Base-by-base conservation (phyloP, 2,329 filamentous ascomycete genomes). In the Fusarium albidum region DNA sequence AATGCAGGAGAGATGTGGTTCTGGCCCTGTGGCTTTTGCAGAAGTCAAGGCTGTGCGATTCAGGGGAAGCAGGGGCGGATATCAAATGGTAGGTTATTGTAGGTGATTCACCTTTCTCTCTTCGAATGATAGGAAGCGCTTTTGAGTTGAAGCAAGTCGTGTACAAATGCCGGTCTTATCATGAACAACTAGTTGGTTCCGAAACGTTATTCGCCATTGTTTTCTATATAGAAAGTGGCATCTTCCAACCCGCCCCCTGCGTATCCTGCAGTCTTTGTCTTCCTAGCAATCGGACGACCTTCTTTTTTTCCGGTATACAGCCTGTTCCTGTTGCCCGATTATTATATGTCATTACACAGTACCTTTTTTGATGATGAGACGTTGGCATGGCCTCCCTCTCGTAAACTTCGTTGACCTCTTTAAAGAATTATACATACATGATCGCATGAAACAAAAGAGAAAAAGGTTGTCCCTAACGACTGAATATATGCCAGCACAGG, bases 381-480 rank as follows among this genome's bases (percentile, higher is more conserved):
- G n/a, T n/a, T n/a, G n/a, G n/a, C 18, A 41, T 44, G 33, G 45
- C 37, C 32, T 39, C 34, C 46, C 37, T 61, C 54, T 61, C 54
- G 21, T 62, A 39, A 39, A 50, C 62, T 43, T 61, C 58, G 35
- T 61, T 52, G n/a, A 61, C 33, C 9, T 49, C 57, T 58, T 44
- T n/a, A n/a, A n/a, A n/a, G n/a, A n/a, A n/a, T n/a, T n/a, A n/a
- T n/a, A 37, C 46, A 45, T 48, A 45, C 13, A 44, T 49, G 44
- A 43, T 15, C 38, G 32, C 50, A 50, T 32, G 10, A 26, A 47
- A 39, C 10, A 43, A 49, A 49, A 21, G 21, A 21, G 21, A 32
- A 61, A 49, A n/a, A n/a, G n/a, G n/a, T 9, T 37, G 5, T 32
- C 33, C 15, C 29, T 31, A 27, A n/a, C n/a, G n/a, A 35, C 37